Conservation (phyloP, 257 asterid genomes). For the Anisodus acutangulus region DNA sequence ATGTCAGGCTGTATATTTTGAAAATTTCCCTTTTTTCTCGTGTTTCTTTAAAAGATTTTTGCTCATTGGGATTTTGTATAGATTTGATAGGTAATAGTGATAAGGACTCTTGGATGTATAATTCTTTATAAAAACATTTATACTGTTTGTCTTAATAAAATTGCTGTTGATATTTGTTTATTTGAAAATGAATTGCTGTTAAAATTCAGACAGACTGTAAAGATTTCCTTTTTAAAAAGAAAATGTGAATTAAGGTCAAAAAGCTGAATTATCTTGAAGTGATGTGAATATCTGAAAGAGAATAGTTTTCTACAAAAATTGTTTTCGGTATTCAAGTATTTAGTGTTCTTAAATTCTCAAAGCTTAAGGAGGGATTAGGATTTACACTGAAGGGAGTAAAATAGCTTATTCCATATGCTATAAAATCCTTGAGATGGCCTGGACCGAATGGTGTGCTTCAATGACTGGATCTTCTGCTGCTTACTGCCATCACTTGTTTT, state of each 20-base stretch:
- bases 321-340: not conserved
- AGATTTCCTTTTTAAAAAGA: not conserved
- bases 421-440: slow-evolving; percentile 3
- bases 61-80: not conserved
- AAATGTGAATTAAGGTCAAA: not conserved
- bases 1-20: too few species aligned
- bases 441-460: not conserved
- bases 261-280: not conserved
- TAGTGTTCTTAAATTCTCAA: not conserved
- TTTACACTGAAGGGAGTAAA: not conserved
- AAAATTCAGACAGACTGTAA: slow-evolving; percentile 8
- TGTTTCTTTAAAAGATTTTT: not conserved
- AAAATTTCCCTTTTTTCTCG: not conserved
- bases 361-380: not conserved
- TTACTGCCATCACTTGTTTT: not conserved
- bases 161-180: not conserved
- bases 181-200: not conserved
- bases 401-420: not conserved
- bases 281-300: not conserved
- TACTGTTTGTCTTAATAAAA: not conserved
- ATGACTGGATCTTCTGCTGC: not conserved
- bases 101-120: not conserved
- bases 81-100: not conserved
- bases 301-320: not conserved
- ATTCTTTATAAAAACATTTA: not conserved